Evolutionary conservation across 768 basidiomycete species (phyloP).

Genomic region (Porpolomopsis calyptriformis): DNA sequence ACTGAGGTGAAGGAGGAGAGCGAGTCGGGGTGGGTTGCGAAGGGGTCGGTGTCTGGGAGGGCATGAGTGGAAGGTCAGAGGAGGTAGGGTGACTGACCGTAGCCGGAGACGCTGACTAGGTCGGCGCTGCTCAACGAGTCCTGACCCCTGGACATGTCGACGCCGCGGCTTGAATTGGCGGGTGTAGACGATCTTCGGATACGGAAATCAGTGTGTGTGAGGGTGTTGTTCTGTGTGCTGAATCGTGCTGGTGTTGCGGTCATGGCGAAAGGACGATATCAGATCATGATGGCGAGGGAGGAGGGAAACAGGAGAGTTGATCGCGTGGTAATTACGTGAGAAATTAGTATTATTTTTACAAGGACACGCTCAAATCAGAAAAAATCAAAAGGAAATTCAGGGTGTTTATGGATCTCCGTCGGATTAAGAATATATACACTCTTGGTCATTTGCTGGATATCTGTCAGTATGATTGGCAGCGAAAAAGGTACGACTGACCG

Average conservation of each 20-base stretch:
- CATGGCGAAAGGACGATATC: neutral
- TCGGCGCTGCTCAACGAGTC: slow-evolving; percentile 14
- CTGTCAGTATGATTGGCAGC: neutral
- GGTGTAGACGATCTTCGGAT: slow-evolving; percentile 16
- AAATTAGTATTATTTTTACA: neutral
- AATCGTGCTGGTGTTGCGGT: too few species aligned
- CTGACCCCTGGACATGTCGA: slow-evolving; percentile 17
- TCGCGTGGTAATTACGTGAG: neutral
- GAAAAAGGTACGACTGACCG: neutral
- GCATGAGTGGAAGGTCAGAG: neutral
- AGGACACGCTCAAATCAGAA: too few species aligned
- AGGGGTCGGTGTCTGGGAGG: slow-evolving; percentile 11
- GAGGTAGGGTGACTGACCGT: slow-evolving; percentile 11
- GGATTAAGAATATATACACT: too few species aligned
- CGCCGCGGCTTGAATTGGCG: slow-evolving; percentile 8
- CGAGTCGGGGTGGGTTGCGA: slow-evolving; percentile 17
- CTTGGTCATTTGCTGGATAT: too few species aligned
- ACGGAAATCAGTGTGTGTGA: slow-evolving; percentile 8
- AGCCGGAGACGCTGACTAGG: slow-evolving; percentile 10
- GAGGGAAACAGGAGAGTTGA: neutral
- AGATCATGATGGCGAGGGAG: neutral
- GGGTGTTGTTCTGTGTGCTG: slow-evolving; percentile 12
- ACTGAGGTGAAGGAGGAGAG: slow-evolving; percentile 12
- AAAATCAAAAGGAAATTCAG: too few species aligned
- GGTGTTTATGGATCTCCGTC: too few species aligned